Evolutionary conservation across 129 eudicot species (phyloP), one percentile per base, ranked within the genome.

Genomic region (Solidago caesia): DNA sequence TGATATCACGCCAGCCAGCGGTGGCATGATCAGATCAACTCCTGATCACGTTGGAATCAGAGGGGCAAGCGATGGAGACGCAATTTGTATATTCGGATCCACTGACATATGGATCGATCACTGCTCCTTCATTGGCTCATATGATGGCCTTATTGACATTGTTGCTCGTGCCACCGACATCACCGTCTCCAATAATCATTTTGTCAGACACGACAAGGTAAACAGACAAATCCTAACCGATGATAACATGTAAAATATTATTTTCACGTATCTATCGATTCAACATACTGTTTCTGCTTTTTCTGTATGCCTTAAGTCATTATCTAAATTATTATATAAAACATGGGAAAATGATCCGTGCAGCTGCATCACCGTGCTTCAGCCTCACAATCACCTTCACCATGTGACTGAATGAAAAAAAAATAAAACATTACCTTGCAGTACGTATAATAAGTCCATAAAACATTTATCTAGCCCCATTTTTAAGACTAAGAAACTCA

Each of bases 181-280:
- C 78, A 93, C 98, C 64, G 79, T 93, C 26, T 88, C 96, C 6
- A 93, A 93, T 75, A 44, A 85, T 51, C 98, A 93, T 68, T 88
- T 90, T 70, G 90, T 96, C 15, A 80, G 88, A 26, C 98, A 93
- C 61, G 84, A 93, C 45, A 84, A 92, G 75, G 92, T 86, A 7
- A 29, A 29, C 6, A 66, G 45, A 26, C 42, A 14, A 4, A 4
- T 66, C 9, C 44, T 2, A 12, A 26, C 8, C 9, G 2, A 2
- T 33, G 39, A 33, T 33, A 60, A 59, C 29, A 10, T 26, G 6
- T 0, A 60, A 25, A 10, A 8, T 3, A 25, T 2, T 58, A 4
- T 15, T 59, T 25, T 59, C 27, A 6, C 63, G 21, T 21, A 21
- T 21, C 21, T 21, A 21, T 21, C 21, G 21, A 21, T 21, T 21